Conservation (phyloP, 2,329 filamentous ascomycete genomes). For the Fusarium scirpi region DNA sequence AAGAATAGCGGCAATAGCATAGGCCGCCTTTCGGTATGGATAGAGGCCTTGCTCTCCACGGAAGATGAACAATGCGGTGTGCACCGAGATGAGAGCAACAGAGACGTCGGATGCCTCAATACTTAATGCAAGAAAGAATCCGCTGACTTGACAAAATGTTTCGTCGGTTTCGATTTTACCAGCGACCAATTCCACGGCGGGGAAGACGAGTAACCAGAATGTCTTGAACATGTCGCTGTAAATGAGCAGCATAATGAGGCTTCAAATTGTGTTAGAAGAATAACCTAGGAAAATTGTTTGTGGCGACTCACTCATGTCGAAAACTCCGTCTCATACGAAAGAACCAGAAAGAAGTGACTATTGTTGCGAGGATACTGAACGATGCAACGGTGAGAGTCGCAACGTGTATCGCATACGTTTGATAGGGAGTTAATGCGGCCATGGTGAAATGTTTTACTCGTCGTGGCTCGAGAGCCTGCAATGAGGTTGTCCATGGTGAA, state of each 20-base stretch:
- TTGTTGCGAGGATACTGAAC: slow-evolving; percentile 67
- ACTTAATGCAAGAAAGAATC: slow-evolving; percentile 75
- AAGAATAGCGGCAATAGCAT: slow-evolving; percentile 66
- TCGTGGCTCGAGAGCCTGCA: slow-evolving; percentile 29
- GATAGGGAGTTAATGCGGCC: slow-evolving; percentile 23
- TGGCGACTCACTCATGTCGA: slow-evolving; percentile 65
- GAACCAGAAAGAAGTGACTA: slow-evolving; percentile 77
- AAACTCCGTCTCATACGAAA: slow-evolving; percentile 79
- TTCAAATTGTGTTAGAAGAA: slow-evolving; percentile 50
- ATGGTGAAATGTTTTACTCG: slow-evolving; percentile 30
- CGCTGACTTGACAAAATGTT: slow-evolving; percentile 74
- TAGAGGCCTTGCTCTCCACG: slow-evolving; percentile 74
- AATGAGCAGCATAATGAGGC: slow-evolving; percentile 80
- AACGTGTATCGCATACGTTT: slow-evolving; percentile 43
- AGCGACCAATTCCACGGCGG: slow-evolving; percentile 66
- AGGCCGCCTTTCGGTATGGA: slow-evolving; percentile 72
- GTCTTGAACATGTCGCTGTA: slow-evolving; percentile 79
- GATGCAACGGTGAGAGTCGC: slow-evolving; percentile 57
- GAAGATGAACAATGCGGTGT: slow-evolving; percentile 79
- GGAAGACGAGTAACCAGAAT: slow-evolving; percentile 74
- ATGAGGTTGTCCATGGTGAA: slow-evolving; percentile 29
- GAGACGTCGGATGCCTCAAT: slow-evolving; percentile 78
- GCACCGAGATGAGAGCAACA: slow-evolving; percentile 78
- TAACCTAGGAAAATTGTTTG: not conserved
- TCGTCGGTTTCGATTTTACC: slow-evolving; percentile 64